Base-by-base conservation (phyloP, 2,329 filamentous ascomycete species). In the Exophiala spinifera region DNA sequence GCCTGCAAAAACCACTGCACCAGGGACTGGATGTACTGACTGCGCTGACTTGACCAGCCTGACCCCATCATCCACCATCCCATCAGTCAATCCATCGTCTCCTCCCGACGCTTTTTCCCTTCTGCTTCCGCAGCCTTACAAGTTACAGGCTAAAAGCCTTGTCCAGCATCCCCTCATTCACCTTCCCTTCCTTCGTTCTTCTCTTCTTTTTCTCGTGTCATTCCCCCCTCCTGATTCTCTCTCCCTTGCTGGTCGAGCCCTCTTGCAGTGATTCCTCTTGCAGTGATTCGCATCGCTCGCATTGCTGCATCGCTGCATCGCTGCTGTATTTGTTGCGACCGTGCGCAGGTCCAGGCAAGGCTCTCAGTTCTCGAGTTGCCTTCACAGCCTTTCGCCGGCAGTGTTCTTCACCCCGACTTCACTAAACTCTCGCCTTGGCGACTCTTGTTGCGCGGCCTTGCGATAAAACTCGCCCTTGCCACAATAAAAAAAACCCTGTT, bases 61-160 rank as follows among this genome's bases (percentile, higher is more conserved):
- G 42, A 44, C 42, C 23, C 36, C 23, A 25, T 44, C 14, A 23
- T 25, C n/a, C n/a, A n/a, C n/a, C n/a, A n/a, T n/a, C n/a, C n/a
- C n/a, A n/a, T n/a, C n/a, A n/a, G n/a, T n/a, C n/a, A n/a, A n/a
- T n/a, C 36, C 23, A 25, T 44, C 14, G n/a, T 25, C 23, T 23
- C n/a, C 19, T 7, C 28, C 20, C 23, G 11, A 23, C 42, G 28
- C 42, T 44, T 25, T 31, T 31, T 31, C 28, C 28, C 4, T 39
- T 39, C n/a, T 17, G 5, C 11, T 19, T 28, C 47, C 57, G 57
- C 57, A 60, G 57, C 57, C 57, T 60, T 60, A 57, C 57, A 54
- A 54, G 57, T 60, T 60, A 57, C 57, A 54, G 57, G 57, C 54
- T 60, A 60, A 55, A 60, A 60, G 57, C 57, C 57, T 60, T 52